phyloP scores from a whole-genome alignment of 768 basidiomycete genomes.

The Collybiopsis confluens region DNA sequence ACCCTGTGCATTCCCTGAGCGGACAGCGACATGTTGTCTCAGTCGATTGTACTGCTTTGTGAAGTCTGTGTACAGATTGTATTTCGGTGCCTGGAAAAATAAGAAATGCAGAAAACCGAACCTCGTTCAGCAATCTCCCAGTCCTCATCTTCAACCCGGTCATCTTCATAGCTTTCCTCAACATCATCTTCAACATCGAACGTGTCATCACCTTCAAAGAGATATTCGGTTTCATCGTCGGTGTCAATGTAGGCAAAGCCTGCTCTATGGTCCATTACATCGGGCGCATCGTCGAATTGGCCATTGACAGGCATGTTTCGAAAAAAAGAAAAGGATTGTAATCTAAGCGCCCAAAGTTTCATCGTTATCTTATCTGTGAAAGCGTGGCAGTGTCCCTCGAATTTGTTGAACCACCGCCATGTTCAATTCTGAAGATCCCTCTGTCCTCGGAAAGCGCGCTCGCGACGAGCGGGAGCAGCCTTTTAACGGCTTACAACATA shows the following conservation, averaged over 20 bases:
- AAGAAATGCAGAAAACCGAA: conserved; percentile 33
- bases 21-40: conserved; percentile 84
- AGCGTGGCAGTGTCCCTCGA: neutral
- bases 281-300: conserved; percentile 62
- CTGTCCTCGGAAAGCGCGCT: conserved; percentile 44
- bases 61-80: conserved; percentile 62
- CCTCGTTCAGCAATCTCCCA: conserved; percentile 86
- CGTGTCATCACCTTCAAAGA: conserved; percentile 35
- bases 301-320: conserved; percentile 30
- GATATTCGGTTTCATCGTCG: conserved; percentile 21
- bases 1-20: conserved; percentile 65
- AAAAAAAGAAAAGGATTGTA: conserved; percentile 11
- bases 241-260: conserved; percentile 42
- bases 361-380: conserved; percentile 6
- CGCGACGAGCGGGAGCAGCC: conserved; percentile 20
- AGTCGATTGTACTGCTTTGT: conserved; percentile 98
- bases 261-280: conserved; percentile 21
- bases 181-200: conserved; percentile 34
- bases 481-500: conserved; percentile 10
- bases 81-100: neutral
- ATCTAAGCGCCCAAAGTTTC: too few species aligned
- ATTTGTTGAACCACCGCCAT: conserved; percentile 15
- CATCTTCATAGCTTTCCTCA: conserved; percentile 45
- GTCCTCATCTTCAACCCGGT: conserved; percentile 79
- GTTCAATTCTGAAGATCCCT: conserved; percentile 30